These are phyloP conservation scores for Cyathus striatus DNA, from an alignment of 768 basidiomycete genomes.

Conservation along the genomic window DNA sequence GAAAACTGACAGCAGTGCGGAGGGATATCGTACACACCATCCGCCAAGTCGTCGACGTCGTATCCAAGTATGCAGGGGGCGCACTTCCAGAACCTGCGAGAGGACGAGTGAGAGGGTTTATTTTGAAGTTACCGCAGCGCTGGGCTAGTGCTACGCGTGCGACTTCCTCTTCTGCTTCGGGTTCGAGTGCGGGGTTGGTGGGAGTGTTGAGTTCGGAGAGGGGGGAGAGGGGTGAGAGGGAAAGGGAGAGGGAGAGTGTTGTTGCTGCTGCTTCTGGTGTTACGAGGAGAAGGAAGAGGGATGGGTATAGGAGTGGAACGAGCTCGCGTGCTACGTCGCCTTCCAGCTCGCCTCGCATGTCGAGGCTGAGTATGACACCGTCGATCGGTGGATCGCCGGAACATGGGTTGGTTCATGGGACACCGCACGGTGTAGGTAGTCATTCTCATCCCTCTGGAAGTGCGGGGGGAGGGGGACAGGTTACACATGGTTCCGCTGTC, in stretches of 20 bases:
- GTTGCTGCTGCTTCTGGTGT: slow-evolving; percentile 27
- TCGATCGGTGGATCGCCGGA: neutral
- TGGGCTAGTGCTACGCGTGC: slow-evolving; percentile 50
- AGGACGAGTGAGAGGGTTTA: slow-evolving; percentile 66
- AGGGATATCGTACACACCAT: slow-evolving; percentile 86
- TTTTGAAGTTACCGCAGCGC: slow-evolving; percentile 74
- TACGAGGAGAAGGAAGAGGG: slow-evolving; percentile 19
- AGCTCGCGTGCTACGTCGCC: slow-evolving; percentile 23
- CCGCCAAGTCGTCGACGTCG: slow-evolving; percentile 83
- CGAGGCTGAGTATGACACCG: slow-evolving; percentile 5
- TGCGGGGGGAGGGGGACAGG: slow-evolving; percentile 4
- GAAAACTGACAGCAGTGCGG: slow-evolving; percentile 69
- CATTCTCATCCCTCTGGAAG: slow-evolving; percentile 1
- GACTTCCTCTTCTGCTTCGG: slow-evolving; percentile 12
- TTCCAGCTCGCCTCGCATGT: slow-evolving; percentile 6
- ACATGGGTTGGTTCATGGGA: neutral
- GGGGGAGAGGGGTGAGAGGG: slow-evolving; percentile 15
- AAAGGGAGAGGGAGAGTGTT: slow-evolving; percentile 22
- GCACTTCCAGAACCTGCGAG: slow-evolving; percentile 85
- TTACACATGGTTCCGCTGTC: slow-evolving; percentile 51
- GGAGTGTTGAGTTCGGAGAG: neutral
- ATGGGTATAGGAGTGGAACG: slow-evolving; percentile 16
- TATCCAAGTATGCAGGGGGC: slow-evolving; percentile 79
- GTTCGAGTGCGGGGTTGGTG: neutral
- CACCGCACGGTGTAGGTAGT: neutral